These are phyloP conservation scores for Aspergillus brunneoviolaceus DNA, from an alignment of 2,329 filamentous ascomycete species.

Conservation along the genomic window DNA sequence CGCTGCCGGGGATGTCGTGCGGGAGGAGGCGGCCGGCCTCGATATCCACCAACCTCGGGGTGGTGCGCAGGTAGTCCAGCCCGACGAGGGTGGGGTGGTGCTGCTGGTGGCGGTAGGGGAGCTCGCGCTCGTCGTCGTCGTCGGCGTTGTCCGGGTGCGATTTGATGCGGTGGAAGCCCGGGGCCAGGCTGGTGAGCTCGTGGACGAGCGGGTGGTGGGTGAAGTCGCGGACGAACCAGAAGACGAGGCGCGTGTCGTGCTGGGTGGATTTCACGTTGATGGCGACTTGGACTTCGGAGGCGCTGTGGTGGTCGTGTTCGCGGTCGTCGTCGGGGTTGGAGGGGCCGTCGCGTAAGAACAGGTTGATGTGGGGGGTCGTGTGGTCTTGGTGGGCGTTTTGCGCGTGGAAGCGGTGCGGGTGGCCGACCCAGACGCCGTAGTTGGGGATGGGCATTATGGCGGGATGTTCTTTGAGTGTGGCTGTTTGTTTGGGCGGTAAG, in stretches of 20 bases:
- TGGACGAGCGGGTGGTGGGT: slow-evolving; percentile 14
- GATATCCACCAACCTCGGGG: slow-evolving; percentile 11
- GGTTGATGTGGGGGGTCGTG: not conserved
- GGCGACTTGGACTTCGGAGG: slow-evolving; percentile 9
- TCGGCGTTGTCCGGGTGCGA: slow-evolving; percentile 5
- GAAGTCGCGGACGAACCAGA: slow-evolving; percentile 16
- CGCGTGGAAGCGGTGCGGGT: not conserved
- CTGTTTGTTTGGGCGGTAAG: no score
- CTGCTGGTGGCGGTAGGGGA: not conserved
- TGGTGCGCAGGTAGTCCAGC: slow-evolving; percentile 19
- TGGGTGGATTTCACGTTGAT: slow-evolving; percentile 18
- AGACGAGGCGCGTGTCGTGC: slow-evolving; percentile 18
- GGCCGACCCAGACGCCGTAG: slow-evolving; percentile 16
- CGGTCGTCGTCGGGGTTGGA: not conserved
- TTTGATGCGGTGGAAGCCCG: slow-evolving; percentile 13
- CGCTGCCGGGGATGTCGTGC: slow-evolving; percentile 18
- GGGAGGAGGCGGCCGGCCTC: slow-evolving; percentile 19
- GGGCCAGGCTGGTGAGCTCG: slow-evolving; percentile 2
- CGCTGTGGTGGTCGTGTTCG: not conserved
- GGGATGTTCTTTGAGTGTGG: no score
- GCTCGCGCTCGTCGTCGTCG: not conserved
- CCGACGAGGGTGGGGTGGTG: not conserved
- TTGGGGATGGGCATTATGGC: slow-evolving; percentile 8
- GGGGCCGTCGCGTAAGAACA: not conserved
- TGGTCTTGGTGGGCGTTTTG: not conserved